Evolutionary conservation across 2,329 filamentous ascomycete genomes (phyloP).

Genomic region (Penicillium thymicola): DNA sequence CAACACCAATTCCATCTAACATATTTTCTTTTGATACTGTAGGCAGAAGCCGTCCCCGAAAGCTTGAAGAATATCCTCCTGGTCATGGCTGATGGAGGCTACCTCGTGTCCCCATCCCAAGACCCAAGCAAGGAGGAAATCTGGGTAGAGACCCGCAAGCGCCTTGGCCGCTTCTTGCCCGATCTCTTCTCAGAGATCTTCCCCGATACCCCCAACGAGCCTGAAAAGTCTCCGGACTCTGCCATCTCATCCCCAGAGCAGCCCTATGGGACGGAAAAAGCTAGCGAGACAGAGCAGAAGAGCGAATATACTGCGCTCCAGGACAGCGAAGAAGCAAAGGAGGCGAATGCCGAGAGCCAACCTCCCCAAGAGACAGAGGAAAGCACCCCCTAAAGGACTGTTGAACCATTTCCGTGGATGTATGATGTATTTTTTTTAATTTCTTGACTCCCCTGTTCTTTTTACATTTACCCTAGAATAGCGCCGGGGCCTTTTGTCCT

Average conservation of each 20-base stretch:
- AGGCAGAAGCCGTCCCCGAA: slow-evolving; percentile 94
- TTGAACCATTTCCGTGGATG: neutral
- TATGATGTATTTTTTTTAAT: slow-evolving; percentile 1
- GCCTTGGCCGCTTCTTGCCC: slow-evolving; percentile 59
- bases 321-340: neutral
- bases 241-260: slow-evolving; percentile 20
- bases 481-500: slow-evolving; percentile 3
- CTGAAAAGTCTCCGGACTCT: slow-evolving; percentile 18
- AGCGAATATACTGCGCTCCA: slow-evolving; percentile 7
- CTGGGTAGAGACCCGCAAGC: slow-evolving; percentile 61
- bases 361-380: slow-evolving; percentile 1
- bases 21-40: slow-evolving; percentile 4
- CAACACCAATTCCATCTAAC: neutral
- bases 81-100: slow-evolving; percentile 89
- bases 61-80: slow-evolving; percentile 93
- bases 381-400: slow-evolving; percentile 2
- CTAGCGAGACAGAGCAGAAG: slow-evolving; percentile 12
- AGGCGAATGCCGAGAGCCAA: neutral
- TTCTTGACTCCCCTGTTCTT: neutral
- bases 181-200: slow-evolving; percentile 59
- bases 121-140: slow-evolving; percentile 51
- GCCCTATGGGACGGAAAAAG: slow-evolving; percentile 15
- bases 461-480: slow-evolving; percentile 19
- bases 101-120: slow-evolving; percentile 66
- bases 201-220: slow-evolving; percentile 36